Conservation (phyloP, 306 rosid species). For the Carpinus fangiana region DNA sequence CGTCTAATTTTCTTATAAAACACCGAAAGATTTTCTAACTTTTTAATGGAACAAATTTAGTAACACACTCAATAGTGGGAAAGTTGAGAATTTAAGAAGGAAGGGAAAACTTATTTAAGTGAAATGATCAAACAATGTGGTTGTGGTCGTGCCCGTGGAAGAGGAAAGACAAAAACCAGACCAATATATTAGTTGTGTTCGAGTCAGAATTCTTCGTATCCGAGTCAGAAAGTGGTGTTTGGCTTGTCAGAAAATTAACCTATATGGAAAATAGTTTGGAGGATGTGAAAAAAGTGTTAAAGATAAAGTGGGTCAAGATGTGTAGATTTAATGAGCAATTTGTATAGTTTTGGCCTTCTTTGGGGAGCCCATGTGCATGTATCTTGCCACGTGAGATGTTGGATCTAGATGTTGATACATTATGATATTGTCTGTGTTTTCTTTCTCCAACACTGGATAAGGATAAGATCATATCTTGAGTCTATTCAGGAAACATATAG, state of each 20-base stretch:
- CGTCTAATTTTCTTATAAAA: no score
- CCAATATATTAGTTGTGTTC: background rate
- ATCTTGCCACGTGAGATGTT: background rate
- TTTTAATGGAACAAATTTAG: no score
- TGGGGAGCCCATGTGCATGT: background rate
- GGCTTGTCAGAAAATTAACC: background rate
- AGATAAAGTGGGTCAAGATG: background rate
- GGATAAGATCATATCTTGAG: conserved; percentile 12
- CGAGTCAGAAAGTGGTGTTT: conserved; percentile 17
- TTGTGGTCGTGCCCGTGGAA: no score
- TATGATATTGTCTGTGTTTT: background rate
- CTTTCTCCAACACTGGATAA: background rate
- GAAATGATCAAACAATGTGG: no score
- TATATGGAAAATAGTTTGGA: background rate
- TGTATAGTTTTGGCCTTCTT: background rate
- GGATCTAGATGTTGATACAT: background rate
- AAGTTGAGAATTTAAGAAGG: no score
- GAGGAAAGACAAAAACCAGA: background rate
- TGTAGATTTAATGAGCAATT: background rate
- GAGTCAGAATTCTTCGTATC: background rate
- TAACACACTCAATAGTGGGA: no score
- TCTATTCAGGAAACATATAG: background rate
- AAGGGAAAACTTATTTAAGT: no score
- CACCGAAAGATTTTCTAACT: no score
- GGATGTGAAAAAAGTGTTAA: background rate